Evolutionary conservation across 192 early-diverging fungal genomes (phyloP), one percentile per base, ranked within the genome.

Genomic region (Gryganskiella cystojenkinii): DNA sequence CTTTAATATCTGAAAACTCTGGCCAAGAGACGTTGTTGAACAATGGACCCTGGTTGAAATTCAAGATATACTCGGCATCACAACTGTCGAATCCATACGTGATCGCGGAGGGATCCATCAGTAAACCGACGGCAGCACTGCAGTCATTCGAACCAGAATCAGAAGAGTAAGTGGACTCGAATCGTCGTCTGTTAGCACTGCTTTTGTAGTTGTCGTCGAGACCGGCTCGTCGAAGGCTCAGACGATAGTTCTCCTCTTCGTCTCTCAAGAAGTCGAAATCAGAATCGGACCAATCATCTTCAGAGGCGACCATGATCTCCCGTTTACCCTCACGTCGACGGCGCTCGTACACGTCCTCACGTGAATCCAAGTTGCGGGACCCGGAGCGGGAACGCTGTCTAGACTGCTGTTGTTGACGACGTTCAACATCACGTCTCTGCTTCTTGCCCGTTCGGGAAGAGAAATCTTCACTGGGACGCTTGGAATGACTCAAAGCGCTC

Each of bases 21-120:
- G 74, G 74, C 74, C 74, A 78, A 19, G 67, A 57, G 28, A 78
- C 66, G 33, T 68, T 78, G 61, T 78, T 78, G 56, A 78, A 78
- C 34, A 78, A 17, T 24, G 74, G 74, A 1, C 74, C 59, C 64
- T 78, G 74, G 44, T 78, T 61, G 50, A 47, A 78, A 22, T 78
- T 65, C 19, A 78, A 66, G 45, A 78, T 78, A 27, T 78, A 78
- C 66, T 78, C 57, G 3, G 56, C 47, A 40, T 78, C 74, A 13
- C 66, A 57, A 27, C 66, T 78, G 49, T 78, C 66, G 57, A 78
- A 78, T 2, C 74, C 74, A 78, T 78, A 78, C 8, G 67, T 64
- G 49, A 78, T 78, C 13, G 62, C 66, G 4, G 74, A 68, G 2
- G 74, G 67, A 34, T 78, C 74, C 74, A 78, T 43, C 45, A 68